Evolutionary conservation across 495 filamentous ascomycete species (phyloP), one percentile per base, ranked within the genome.

Genomic region (Evansstolkia leycettana): DNA sequence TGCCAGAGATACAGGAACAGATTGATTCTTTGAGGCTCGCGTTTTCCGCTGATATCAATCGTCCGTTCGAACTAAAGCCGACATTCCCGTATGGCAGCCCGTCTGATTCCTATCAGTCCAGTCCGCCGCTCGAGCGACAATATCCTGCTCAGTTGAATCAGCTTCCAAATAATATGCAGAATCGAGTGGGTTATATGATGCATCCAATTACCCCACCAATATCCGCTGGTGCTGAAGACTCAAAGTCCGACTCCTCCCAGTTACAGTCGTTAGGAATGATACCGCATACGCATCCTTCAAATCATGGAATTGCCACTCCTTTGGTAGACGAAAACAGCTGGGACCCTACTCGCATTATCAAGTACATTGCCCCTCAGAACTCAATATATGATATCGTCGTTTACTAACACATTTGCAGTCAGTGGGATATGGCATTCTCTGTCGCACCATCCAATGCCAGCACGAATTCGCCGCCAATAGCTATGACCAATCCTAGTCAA

Each of bases 331-430:
- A 75, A 29, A 69, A 73, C 27, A 70, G 69, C 31, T 98, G 90
- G 90, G 93, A 98, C 54, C 90, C 90, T 2, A 76, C 84, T 18
- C 75, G 82, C 34, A 82, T 98, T 46, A 93, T 98, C 67, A 82
- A 90, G 86, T 95, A 73, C 70, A 84, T 33, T 17, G 13, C 6
- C 17, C 17, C 3, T 8, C 9, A 5, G 30, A 3, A 33, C 4
- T 72, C 9, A 33, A 19, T 19, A 18, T 11, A 14, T 33, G n/a
- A 15, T 13, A 3, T 28, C 29, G 11, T 12, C 5, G 7, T 24
- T 35, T 47, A 36, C 51, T 67, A 42, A 69, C 47, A 28, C 16
- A 5, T 16, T n/a, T 31, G 15, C 41, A 90, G 85, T 52, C 83
- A 88, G 65, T 94, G 87, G 87, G 84, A 89, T 47, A 80, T 82